These are phyloP conservation scores for Chalaropsis thielavioides DNA, from an alignment of 2,329 filamentous ascomycete species.

Conservation along the genomic window DNA sequence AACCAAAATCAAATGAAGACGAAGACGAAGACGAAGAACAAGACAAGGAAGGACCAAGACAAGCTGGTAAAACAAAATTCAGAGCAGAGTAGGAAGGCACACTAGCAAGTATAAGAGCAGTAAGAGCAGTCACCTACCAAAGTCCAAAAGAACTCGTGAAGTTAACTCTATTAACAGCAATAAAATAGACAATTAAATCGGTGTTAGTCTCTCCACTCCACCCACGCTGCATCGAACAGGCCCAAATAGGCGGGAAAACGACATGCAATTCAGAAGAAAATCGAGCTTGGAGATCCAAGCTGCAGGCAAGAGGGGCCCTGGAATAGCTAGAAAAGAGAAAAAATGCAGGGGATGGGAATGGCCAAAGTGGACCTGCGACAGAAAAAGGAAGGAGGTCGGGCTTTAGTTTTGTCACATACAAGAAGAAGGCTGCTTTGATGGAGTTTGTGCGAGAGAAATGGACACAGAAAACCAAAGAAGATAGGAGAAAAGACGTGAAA, in stretches of 20 bases:
- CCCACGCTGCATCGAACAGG: not conserved
- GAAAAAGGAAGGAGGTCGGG: conserved; percentile 17
- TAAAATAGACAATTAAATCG: not conserved
- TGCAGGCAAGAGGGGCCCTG: conserved; percentile 1
- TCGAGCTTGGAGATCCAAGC: conserved; percentile 2
- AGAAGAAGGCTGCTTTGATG: not conserved
- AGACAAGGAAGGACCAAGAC: conserved; percentile 4
- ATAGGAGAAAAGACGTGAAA: not conserved
- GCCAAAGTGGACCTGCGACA: conserved; percentile 3
- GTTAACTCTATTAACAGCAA: not conserved
- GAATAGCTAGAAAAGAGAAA: not conserved
- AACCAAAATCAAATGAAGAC: not conserved
- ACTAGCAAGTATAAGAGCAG: not conserved
- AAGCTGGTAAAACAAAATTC: not conserved
- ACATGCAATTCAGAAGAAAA: not conserved
- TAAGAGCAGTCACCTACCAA: not conserved
- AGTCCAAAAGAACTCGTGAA: not conserved
- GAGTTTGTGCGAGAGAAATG: not conserved
- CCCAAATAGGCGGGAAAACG: not conserved
- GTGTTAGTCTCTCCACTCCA: conserved; percentile 1
- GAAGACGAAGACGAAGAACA: not conserved
- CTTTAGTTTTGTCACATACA: conserved; percentile 17
- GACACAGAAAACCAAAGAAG: not conserved
- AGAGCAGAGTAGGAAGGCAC: not conserved
- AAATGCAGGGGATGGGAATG: conserved; percentile 1